phyloP scores from a whole-genome alignment of 1,284 basidiomycete genomes.

The Xerocomus nothofagi region DNA sequence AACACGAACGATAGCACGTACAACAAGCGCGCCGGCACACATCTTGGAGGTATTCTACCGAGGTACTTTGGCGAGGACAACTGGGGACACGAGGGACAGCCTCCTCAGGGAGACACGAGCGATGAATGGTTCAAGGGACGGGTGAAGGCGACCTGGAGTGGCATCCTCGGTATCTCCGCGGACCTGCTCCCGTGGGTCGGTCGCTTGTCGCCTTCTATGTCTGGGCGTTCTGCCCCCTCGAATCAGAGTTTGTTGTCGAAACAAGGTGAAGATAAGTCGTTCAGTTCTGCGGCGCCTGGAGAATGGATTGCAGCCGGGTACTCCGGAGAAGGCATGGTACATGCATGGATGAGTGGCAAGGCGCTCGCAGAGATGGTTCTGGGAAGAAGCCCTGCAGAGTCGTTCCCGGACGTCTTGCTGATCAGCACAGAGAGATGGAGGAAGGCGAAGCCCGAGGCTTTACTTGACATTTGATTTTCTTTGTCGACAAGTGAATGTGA shows the following conservation, averaged over 20 bases:
- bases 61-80: conserved; percentile 44
- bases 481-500: no score
- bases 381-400: conserved; percentile 35
- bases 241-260: background rate
- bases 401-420: conserved; percentile 46
- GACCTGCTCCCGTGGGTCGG: conserved; percentile 50
- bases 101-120: conserved; percentile 9
- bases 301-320: conserved; percentile 48
- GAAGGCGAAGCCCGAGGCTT: conserved; percentile 38
- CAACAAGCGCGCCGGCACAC: conserved; percentile 35
- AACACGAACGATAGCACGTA: conserved; percentile 44
- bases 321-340: conserved; percentile 37
- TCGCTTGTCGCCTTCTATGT: conserved; percentile 38
- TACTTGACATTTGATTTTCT: no score
- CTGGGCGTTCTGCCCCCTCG: conserved; percentile 35
- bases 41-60: conserved; percentile 43
- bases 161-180: conserved; percentile 49
- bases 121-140: conserved; percentile 40
- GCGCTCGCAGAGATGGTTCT: conserved; percentile 37
- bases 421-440: conserved; percentile 45
- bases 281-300: conserved; percentile 35
- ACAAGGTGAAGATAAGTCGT: conserved; percentile 1
- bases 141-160: conserved; percentile 51
- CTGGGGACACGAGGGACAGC: conserved; percentile 40
- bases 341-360: conserved; percentile 38